phyloP scores from a whole-genome alignment of 1,284 basidiomycete genomes.

The Waitea zeae region DNA sequence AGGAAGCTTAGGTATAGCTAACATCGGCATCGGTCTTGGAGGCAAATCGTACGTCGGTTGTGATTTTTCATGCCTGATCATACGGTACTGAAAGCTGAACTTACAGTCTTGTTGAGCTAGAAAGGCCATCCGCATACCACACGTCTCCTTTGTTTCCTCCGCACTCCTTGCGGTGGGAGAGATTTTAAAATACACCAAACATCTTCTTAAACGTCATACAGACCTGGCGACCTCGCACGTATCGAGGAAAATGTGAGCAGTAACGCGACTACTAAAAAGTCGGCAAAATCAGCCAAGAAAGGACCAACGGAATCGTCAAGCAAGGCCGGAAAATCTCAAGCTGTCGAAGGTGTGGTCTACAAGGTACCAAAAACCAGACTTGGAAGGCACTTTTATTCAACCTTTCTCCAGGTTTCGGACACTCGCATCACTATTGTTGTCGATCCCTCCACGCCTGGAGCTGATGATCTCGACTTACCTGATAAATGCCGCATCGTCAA shows the following conservation, averaged over 20 bases:
- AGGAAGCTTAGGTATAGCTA: slow-evolving; percentile 51
- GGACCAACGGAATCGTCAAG: too few relatives aligned
- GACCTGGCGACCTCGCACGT: slow-evolving; percentile 59
- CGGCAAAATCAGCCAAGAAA: slow-evolving; percentile 27
- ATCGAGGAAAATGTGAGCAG: slow-evolving; percentile 53
- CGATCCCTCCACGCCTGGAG: too few relatives aligned
- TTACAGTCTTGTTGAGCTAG: slow-evolving; percentile 70
- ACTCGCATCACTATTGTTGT: slow-evolving; percentile 63
- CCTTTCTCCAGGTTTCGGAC: slow-evolving; percentile 41
- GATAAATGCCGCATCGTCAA: slow-evolving; percentile 76
- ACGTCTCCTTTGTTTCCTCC: slow-evolving; percentile 57
- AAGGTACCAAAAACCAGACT: slow-evolving; percentile 25
- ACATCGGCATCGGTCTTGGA: slow-evolving; percentile 68
- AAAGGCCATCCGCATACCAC: slow-evolving; percentile 72
- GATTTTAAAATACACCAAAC: not conserved
- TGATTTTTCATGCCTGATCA: slow-evolving; percentile 4
- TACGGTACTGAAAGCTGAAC: slow-evolving; percentile 4
- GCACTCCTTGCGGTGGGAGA: slow-evolving; percentile 64
- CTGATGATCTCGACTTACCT: slow-evolving; percentile 62
- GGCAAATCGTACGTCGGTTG: slow-evolving; percentile 81
- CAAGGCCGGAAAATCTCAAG: too few relatives aligned
- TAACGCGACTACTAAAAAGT: slow-evolving; percentile 24
- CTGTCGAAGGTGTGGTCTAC: slow-evolving; percentile 67
- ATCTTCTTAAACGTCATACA: slow-evolving; percentile 6
- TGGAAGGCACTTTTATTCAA: not conserved